Conservation (phyloP, 2,329 filamentous ascomycete species). For the Penicillium sp. region DNA sequence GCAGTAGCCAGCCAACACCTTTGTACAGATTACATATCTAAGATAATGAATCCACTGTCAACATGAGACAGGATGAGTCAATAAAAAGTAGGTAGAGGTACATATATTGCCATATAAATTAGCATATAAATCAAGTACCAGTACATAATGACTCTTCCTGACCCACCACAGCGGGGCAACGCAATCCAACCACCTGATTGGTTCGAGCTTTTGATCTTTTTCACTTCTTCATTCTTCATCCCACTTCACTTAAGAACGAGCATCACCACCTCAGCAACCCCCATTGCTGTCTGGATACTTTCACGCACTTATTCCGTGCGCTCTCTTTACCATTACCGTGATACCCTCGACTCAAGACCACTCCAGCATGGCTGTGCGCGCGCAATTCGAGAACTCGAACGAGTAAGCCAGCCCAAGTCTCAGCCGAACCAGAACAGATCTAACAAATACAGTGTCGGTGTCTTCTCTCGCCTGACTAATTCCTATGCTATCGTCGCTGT, state of each 20-base stretch:
- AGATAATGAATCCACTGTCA: slow-evolving; percentile 8
- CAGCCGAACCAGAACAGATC: neutral
- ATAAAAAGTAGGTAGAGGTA: slow-evolving; percentile 1
- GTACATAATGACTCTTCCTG: slow-evolving; percentile 6
- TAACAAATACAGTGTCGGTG: slow-evolving; percentile 67
- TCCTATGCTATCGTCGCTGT: slow-evolving; percentile 92
- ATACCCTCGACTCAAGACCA: slow-evolving; percentile 8
- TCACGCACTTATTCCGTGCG: neutral
- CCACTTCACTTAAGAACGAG: slow-evolving; percentile 16
- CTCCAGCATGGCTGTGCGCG: slow-evolving; percentile 45
- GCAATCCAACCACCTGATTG: slow-evolving; percentile 11
- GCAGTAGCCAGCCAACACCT: neutral
- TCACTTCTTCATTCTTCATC: slow-evolving; percentile 10
- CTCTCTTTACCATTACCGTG: slow-evolving; percentile 1
- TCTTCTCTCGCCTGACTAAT: slow-evolving; percentile 95
- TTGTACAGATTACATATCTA: no score
- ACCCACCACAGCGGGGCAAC: slow-evolving; percentile 18
- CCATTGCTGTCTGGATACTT: neutral
- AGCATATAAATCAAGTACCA: neutral
- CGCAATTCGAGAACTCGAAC: slow-evolving; percentile 50
- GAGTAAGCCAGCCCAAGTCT: slow-evolving; percentile 33
- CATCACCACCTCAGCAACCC: slow-evolving; percentile 1
- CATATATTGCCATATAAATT: neutral
- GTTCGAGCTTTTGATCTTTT: slow-evolving; percentile 25
- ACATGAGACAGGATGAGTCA: slow-evolving; percentile 27